Evolutionary conservation across 2,329 filamentous ascomycete species (phyloP).

Genomic region (Leptodontidium sp.): DNA sequence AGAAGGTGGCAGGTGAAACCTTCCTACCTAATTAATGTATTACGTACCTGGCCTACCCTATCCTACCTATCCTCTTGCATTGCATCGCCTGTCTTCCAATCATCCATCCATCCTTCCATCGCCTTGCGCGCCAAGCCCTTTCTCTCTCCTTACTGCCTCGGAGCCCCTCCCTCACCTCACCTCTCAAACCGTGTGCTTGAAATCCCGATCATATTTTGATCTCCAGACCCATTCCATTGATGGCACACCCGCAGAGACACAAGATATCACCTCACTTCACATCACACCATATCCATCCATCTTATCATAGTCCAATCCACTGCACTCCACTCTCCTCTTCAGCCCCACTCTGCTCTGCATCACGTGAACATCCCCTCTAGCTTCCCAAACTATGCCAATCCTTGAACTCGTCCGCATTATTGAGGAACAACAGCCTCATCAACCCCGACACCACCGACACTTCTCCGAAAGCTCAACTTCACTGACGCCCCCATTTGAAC

Average conservation of each 20-base stretch:
- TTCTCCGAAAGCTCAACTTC: slow-evolving; percentile 26
- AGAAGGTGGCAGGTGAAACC: background rate
- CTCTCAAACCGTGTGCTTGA: background rate
- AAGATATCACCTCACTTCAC: background rate
- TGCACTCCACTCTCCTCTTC: background rate
- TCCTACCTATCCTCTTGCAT: background rate
- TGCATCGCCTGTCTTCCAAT: background rate
- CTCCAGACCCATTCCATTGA: slow-evolving; percentile 1
- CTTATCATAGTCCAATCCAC: background rate
- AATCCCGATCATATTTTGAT: slow-evolving; percentile 10
- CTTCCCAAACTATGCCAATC: slow-evolving; percentile 16
- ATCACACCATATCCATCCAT: background rate
- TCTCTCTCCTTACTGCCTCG: too few species aligned
- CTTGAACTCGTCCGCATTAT: slow-evolving; percentile 6
- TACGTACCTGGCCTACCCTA: too few species aligned
- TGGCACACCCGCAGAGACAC: background rate
- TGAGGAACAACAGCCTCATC: background rate
- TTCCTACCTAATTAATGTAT: too few species aligned
- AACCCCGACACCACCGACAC: slow-evolving; percentile 31
- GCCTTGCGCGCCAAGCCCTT: too few species aligned
- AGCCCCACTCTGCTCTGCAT: background rate
- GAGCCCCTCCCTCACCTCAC: too few species aligned
- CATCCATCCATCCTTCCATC: too few species aligned
- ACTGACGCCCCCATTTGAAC: slow-evolving; percentile 25
- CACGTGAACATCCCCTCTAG: slow-evolving; percentile 5